A percentile compares a stretch with the other conserved stretches of the same genome.
These are phyloP conservation scores for Solanum chmielewskii DNA, from an alignment of 257 asterid genomes.

Conservation along the genomic window DNA sequence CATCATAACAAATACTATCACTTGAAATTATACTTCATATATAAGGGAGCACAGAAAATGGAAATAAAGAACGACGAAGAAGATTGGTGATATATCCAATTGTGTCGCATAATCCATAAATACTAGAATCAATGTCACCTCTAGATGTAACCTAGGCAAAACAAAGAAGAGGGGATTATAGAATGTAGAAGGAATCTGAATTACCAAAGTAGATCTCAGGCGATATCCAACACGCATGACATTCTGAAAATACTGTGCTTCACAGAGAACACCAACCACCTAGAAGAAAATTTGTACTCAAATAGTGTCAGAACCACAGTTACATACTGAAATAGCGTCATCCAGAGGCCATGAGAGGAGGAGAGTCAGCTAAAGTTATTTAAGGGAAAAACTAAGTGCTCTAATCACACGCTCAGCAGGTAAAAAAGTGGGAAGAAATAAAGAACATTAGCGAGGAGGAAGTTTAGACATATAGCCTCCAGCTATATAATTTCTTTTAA, in stretches of 20 bases:
- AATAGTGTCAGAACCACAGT: not conserved
- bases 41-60: not conserved
- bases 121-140: not conserved
- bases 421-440: not conserved
- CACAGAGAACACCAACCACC: constrained; percentile 84
- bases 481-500: not conserved
- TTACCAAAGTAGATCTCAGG: constrained; percentile 83
- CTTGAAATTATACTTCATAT: not conserved
- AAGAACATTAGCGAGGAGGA: not conserved
- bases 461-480: not conserved
- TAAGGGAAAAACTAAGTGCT: not conserved
- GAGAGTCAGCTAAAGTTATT: not conserved
- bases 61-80: not conserved
- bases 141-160: not conserved
- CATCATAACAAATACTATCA: not conserved
- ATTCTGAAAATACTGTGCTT: constrained; percentile 93
- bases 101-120: not conserved
- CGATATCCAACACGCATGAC: constrained; percentile 98
- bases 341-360: not conserved
- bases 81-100: not conserved
- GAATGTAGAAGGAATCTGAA: not conserved
- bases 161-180: not conserved
- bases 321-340: not conserved
- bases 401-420: not conserved
- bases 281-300: constrained; percentile 8